Conservation (phyloP, 2,329 filamentous ascomycete species). For the Aspergillus bombycis region DNA sequence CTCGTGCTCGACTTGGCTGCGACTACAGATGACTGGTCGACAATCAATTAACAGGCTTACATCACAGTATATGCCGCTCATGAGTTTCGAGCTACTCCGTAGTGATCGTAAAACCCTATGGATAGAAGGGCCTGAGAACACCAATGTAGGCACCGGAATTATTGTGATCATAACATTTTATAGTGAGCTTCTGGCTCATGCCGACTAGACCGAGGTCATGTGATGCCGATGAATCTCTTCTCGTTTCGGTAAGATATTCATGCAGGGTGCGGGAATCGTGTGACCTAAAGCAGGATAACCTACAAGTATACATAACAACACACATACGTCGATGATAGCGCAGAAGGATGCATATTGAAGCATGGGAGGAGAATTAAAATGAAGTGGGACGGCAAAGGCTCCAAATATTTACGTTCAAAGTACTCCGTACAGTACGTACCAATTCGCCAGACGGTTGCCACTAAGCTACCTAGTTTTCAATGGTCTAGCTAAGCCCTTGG, state of each 20-base stretch:
- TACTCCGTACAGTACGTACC: neutral
- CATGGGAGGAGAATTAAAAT: neutral
- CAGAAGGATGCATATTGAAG: too few relatives aligned
- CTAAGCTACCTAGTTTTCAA: neutral
- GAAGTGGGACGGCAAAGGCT: neutral
- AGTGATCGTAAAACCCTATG: neutral
- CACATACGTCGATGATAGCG: neutral
- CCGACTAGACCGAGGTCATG: neutral
- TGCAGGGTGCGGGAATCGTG: neutral
- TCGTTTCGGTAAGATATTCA: neutral
- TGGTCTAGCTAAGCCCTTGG: neutral
- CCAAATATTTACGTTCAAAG: neutral
- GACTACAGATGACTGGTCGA: neutral
- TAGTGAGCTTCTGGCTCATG: neutral
- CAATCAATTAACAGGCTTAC: neutral
- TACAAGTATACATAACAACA: neutral
- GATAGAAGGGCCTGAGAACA: neutral
- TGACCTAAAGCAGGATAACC: neutral
- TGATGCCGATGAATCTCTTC: neutral
- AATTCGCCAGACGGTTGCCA: neutral
- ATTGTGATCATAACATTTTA: neutral
- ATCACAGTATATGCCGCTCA: neutral
- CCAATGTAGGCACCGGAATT: neutral
- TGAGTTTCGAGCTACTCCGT: neutral
- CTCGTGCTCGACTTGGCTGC: neutral